Base-by-base conservation (phyloP, 2,329 filamentous ascomycete genomes). In the Fusarium armeniacum region DNA sequence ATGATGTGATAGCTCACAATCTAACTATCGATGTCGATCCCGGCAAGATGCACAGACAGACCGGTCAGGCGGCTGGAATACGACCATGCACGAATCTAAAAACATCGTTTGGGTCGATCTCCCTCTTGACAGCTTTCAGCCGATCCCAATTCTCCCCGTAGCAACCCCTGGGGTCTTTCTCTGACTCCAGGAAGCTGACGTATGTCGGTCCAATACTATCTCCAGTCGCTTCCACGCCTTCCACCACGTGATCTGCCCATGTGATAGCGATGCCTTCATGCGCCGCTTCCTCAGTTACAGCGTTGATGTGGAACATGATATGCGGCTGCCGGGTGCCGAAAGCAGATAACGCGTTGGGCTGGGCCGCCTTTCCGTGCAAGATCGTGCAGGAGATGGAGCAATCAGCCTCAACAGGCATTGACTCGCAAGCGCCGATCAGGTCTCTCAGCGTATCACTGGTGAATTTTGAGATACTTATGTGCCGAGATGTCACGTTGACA, bases 261-360 rank as follows among this genome's bases (percentile, higher is more conserved):
- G 49, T n/a, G 6, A 52, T 10, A 32, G 49, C 53, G 5, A 30
- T n/a, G n/a, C 12, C 6, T 15, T 46, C 43, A 22, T 56, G 24
- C 18, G 30, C 46, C 15, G 55, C 20, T 8, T 45, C 38, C 15
- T 58, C 22, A 13, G 38, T 44, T 2, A 52, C 38, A 22, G 46
- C 55, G 24, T 58, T 58, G 38, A 58, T 41, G 18, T 58, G 55
- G 13, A 52, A 43, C 46, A 58, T 58, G 38, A 58, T 51, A 24
- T 51, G 46, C 12, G 55, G 46, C 12, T 22, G 28, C 3, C 55
- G 46, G 13, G 55, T 58, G 3, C 36, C 55, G 20, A 58, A 58
- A 22, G 38, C 41, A 6, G 46, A 58, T 28, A 24, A 22, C 6
- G 24, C 11, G 15, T 44, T 58, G 7, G 30, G 30, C 16, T 24